Evolutionary conservation across 1,284 basidiomycete genomes (phyloP), one percentile per base, ranked within the genome.

Genomic region (Exobasidium rhododendri): DNA sequence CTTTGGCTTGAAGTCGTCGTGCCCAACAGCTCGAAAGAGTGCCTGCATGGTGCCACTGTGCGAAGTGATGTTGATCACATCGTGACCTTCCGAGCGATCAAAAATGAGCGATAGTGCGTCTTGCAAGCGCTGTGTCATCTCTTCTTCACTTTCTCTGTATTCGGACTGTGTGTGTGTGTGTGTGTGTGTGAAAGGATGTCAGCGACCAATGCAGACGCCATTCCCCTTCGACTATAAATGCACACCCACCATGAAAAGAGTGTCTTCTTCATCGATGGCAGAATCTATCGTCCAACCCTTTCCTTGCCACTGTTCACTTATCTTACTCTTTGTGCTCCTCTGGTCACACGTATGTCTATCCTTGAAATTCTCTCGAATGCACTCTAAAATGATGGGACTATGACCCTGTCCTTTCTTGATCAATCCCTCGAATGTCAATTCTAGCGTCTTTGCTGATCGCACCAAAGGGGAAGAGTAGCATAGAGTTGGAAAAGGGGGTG

Each of bases 61-160:
- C 20, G 61, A 62, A 31, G 61, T 62, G 30, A 62, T 62, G 51
- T 54, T 43, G 44, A 62, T 62, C 14, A 62, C 61, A 20, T 62
- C 43, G n/a, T 58, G 22, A 5, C 35, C 58, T 28, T 59, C n/a
- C 10, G 58, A 24, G 14, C 26, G 45, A 17, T 57, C 13, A 17
- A 31, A 62, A 17, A 62, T 50, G 58, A 50, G 47, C 11, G n/a
- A n/a, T 11, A 62, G 54, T 7, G 61, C 61, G 24, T 61, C 58
- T 17, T 56, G 56, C 22, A 62, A 50, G 14, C 61, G 32, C 10
- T 31, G n/a, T 11, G 58, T 28, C 61, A 62, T 62, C 22, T 17
- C 14, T 14, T 62, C 60, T 26, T 14, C 24, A 13, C 14, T 60
- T 47, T 62, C 61, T n/a, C 44, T 44, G 17, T 30, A 49, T 31